Base-by-base conservation (phyloP, 2,329 filamentous ascomycete genomes). In the Aspergillus pseudoglaucus region DNA sequence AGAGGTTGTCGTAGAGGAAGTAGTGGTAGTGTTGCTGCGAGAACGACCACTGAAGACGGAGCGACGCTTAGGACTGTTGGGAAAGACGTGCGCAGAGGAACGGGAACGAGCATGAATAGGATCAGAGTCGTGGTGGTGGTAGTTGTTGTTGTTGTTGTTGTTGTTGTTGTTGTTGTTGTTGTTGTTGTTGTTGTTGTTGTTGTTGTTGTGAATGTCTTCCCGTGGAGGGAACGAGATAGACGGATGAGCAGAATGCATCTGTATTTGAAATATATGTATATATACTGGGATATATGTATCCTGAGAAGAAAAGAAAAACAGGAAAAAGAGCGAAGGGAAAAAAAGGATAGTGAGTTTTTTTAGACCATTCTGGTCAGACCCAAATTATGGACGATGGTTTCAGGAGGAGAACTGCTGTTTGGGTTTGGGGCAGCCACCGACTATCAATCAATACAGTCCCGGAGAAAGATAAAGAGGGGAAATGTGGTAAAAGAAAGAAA, bases 1-100 rank as follows among this genome's bases (percentile, higher is more conserved):
- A 18, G 25, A 30, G 38, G 74, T 52, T 53, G 69, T 52, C 54
- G 69, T 72, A 1, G 78, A 77, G 8, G 76, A 81, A 51, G 73
- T 76, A 8, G 76, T 81, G 51, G 73, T 76, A 20, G 74, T 75
- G 37, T 71, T 71, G 52, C 67, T 71, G 50, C 69, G 58, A 6
- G 69, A 68, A 15, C 69, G 68, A 32, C 64, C 62, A 45, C 60
- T 59, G 32, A 72, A 70, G 47, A 71, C 64, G 0, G 69, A 72
- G 10, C 68, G 47, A 25, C 68, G 65, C 54, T 64, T 70, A 17
- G 69, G 68, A 47, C 62, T 70, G 15, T 67, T 58, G 10, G 64
- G 52, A 49, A 64, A 60, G 20, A 63, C 65, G 30, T 57, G 66
- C 8, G 67, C 69, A 39, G 62, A 59, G 14, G 66, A 69, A 22